phyloP scores from a whole-genome alignment of 2,329 filamentous ascomycete genomes.

The Teratosphaeria zuluensis region DNA sequence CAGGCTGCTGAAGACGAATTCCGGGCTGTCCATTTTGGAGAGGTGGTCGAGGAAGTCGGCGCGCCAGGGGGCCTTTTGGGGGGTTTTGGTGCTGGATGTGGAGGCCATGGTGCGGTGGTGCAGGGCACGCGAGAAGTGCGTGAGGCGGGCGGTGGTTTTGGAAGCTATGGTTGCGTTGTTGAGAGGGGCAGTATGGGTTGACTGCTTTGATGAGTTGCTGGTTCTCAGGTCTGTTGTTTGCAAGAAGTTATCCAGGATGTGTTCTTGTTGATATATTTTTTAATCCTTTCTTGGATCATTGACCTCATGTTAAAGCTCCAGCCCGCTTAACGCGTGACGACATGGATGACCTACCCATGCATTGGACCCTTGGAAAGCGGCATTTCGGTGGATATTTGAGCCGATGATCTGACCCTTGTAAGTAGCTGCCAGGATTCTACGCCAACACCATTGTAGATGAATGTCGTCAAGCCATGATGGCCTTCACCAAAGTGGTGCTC shows the following conservation, averaged over 20 bases:
- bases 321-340: background rate
- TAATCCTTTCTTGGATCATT: background rate
- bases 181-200: background rate
- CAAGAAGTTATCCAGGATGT: background rate
- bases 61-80: conserved; percentile 43
- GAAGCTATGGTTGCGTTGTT: conserved; percentile 20
- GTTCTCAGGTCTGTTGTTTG: background rate
- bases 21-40: conserved; percentile 37
- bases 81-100: conserved; percentile 28
- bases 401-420: too few species aligned
- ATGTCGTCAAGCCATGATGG: background rate
- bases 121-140: conserved; percentile 26
- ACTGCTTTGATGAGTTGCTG: background rate
- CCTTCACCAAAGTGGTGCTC: background rate
- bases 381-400: too few species aligned
- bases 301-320: background rate
- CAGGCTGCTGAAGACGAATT: conserved; percentile 45
- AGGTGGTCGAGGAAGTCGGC: conserved; percentile 41
- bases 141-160: conserved; percentile 27
- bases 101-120: conserved; percentile 34
- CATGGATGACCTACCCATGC: background rate
- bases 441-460: too few species aligned
- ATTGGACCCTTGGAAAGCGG: background rate
- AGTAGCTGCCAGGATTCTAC: too few species aligned
- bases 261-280: background rate